Base-by-base conservation (phyloP, 2,329 filamentous ascomycete genomes). In the Neonectria ditissima region DNA sequence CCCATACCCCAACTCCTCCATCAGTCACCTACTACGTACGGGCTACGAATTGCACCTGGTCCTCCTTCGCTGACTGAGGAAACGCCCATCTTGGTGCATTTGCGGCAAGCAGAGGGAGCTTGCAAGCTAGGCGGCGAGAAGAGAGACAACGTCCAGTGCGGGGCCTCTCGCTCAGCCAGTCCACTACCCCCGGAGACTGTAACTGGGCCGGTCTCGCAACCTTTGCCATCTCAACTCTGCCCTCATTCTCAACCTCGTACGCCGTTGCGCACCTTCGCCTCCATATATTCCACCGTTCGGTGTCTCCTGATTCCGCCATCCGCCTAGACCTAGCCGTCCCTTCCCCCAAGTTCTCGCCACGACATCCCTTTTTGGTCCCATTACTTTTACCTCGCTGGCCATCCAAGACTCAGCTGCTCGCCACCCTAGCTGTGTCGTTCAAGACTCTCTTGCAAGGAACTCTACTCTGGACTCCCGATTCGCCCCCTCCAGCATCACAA, bases 111-210 rank as follows among this genome's bases (percentile, higher is more conserved):
- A 68, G 63, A 59, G 63, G 50, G 65, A 68, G 62, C 67, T 61
- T 50, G 41, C 56, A 56, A 69, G 65, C 67, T 62, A 65, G 69
- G 65, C 48, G 53, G 55, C 65, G 69, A 71, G 71, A 73, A 66
- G 71, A 73, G 71, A 73, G 71, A 73, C 67, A 73, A 74, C 71
- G 50, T 64, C 65, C 39, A 58, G 62, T 72, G 72, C 69, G 72
- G 72, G 72, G 72, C 61, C 63, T 61, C 37, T 54, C 56, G 45
- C 62, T 66, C 61, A 57, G 59, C 63, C 58, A 62, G 55, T 70
- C 60, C 63, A 63, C 69, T 58, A 67, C 64, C 64, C 69, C 66
- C 63, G 61, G 57, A 50, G 32, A 65, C 62, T 66, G 52, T 55
- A 56, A 64, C 68, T 69, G 62, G 68, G 55, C 65, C 65, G 62